These are phyloP conservation scores for Ophiocordyceps camponoti-floridani DNA, from an alignment of 2,329 filamentous ascomycete genomes.

Conservation along the genomic window DNA sequence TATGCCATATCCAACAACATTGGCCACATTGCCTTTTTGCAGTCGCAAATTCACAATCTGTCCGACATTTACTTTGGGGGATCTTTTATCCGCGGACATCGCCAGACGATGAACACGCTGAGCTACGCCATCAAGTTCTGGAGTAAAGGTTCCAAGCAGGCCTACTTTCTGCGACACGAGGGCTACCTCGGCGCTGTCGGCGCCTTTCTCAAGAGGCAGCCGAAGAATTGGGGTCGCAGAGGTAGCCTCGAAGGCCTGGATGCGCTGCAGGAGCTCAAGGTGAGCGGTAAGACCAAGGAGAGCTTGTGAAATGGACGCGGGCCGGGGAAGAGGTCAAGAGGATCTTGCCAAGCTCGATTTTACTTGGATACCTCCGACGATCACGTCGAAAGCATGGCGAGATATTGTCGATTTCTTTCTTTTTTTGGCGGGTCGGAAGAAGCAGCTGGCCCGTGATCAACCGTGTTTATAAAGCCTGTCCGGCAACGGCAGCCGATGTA, in stretches of 20 bases:
- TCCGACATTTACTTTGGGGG: constrained; percentile 95
- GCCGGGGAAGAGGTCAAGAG: neutral
- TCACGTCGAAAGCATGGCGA: neutral
- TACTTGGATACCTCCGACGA: neutral
- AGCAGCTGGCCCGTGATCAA: neutral
- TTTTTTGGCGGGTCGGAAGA: neutral
- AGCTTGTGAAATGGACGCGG: neutral
- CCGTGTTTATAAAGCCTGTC: neutral
- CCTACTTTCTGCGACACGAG: constrained; percentile 89
- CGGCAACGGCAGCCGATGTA: neutral
- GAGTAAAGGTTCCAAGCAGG: constrained; percentile 85
- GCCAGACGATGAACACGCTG: constrained; percentile 94
- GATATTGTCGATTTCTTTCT: neutral
- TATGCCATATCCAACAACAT: constrained; percentile 98
- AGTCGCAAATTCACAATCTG: constrained; percentile 82
- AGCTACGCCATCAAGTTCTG: constrained; percentile 97
- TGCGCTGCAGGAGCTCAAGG: constrained; percentile 13
- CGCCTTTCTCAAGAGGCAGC: constrained; percentile 82
- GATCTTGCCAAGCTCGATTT: neutral
- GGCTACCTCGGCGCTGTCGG: constrained; percentile 89
- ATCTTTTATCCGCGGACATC: constrained; percentile 88
- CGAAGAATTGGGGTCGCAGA: constrained; percentile 75
- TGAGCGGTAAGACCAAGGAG: constrained; percentile 4
- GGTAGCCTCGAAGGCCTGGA: constrained; percentile 48
- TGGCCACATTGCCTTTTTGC: constrained; percentile 92